Base-by-base conservation (phyloP, 2,329 filamentous ascomycete species). In the Colletotrichum musicola region DNA sequence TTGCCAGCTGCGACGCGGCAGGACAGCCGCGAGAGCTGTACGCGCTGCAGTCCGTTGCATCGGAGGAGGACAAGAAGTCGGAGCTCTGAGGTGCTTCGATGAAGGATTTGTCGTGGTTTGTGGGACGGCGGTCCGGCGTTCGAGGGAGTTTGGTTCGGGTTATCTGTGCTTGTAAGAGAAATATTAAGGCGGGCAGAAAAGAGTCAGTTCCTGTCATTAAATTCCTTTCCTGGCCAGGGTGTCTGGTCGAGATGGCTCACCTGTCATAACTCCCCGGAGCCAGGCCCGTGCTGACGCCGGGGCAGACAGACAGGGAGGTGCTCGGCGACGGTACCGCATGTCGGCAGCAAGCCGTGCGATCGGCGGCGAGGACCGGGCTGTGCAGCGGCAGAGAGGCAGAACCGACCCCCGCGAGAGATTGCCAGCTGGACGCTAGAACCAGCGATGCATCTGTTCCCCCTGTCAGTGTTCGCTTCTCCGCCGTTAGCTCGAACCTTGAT, bases 1-100 rank as follows among this genome's bases (percentile, higher is more conserved):
- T 91, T 80, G 82, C 88, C 38, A 90, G 88, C 73, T 92, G 89
- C 73, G 85, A 88, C 73, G 77, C 81, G 4, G 74, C 78, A 0
- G 88, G 88, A 2, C 77, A 79, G 74, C 87, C 86, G 50, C 84
- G 84, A 76, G 81, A 85, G 75, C 73, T 90, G 70, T 86, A 86
- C 73, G 87, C 87, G 4, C 73, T 86, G 69, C 76, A 77, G 46
- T 70, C 51, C 12, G 54, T 18, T 20, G 18, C 55, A 38, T 4
- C 44, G 18, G 65, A 60, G 10, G 65, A 60, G 10, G 65, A 65
- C 40, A 60, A 68, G 42, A 65, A 68, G 40, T 42, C 55, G 14
- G 65, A 68, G 35, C 42, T 68, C 22, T 68, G 12, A 65, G 25
- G 30, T 4, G 7, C 9, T 5, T 42, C 6, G 3, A 14, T 1